Evolutionary conservation across 75 land plant genomes (phyloP).

Genomic region (Gnetum montanum): DNA sequence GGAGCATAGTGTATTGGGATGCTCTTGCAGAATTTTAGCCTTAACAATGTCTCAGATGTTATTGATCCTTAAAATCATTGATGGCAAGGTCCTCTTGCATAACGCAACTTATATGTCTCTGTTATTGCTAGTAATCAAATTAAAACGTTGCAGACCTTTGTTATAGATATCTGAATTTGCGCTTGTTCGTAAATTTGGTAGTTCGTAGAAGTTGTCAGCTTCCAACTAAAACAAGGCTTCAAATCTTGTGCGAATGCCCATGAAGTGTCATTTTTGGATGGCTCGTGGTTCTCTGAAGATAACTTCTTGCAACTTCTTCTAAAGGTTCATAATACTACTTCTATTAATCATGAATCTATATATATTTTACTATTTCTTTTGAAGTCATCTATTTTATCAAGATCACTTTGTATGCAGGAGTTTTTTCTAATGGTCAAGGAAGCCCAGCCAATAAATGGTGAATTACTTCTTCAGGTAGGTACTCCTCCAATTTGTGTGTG

Average conservation of each 20-base stretch:
- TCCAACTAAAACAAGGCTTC: conserved; percentile 6
- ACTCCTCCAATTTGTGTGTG: neutral
- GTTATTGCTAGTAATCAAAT: no score
- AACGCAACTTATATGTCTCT: no score
- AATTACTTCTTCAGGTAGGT: conserved; percentile 6
- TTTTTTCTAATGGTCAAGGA: conserved; percentile 6
- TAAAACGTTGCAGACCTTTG: no score
- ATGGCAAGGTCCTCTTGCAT: no score
- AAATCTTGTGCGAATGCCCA: neutral
- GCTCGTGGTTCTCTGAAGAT: conserved; percentile 6
- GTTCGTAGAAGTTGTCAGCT: conserved; percentile 4
- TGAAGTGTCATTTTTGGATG: conserved; percentile 3
- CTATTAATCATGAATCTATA: neutral
- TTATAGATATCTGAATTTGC: no score
- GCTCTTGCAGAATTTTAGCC: no score
- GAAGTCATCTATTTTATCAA: no score
- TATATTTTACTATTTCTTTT: neutral
- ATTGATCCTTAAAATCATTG: no score
- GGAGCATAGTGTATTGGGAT: no score
- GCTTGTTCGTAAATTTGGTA: no score
- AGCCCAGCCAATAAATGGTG: conserved; percentile 7
- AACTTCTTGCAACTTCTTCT: conserved; percentile 7
- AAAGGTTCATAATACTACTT: neutral
- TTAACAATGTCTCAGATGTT: no score
- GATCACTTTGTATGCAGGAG: neutral